Percentiles rank a stretch among this genome's conserved stretches.
These are phyloP conservation scores for Linum usitatissimum DNA, from an alignment of 345 rosid genomes.

Conservation along the genomic window DNA sequence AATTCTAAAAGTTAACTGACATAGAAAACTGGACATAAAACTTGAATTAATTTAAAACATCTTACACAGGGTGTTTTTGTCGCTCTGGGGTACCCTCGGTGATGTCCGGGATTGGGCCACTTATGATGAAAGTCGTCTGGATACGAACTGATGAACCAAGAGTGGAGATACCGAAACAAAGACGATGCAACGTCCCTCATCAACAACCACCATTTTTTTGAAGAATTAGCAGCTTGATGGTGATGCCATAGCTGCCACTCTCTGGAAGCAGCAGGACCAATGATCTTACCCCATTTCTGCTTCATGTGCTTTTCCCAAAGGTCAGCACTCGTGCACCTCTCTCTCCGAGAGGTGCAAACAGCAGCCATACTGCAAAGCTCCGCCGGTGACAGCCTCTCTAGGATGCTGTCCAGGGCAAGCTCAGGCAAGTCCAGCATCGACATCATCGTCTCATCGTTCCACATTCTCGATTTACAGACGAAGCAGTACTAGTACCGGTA, in stretches of 20 bases:
- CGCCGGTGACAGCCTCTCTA: conserved; percentile 71
- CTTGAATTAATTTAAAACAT: no score
- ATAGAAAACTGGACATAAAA: conserved; percentile 25
- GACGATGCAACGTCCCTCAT: no score
- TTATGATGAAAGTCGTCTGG: no score
- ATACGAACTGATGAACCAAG: no score
- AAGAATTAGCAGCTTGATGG: conserved; percentile 34
- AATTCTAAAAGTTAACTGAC: conserved; percentile 16
- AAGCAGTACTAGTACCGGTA: conserved; percentile 14
- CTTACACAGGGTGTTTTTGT: no score
- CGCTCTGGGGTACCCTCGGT: no score
- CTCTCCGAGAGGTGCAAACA: conserved; percentile 61
- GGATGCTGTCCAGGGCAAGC: conserved; percentile 60
- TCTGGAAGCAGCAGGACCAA: conserved; percentile 63
- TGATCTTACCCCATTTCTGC: conserved; percentile 62
- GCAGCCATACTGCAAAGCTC: conserved; percentile 68
- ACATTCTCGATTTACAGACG: conserved; percentile 5
- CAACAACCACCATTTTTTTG: conserved; percentile 18
- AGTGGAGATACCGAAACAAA: no score
- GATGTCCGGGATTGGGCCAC: no score
- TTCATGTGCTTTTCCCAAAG: conserved; percentile 72
- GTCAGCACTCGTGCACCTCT: conserved; percentile 60
- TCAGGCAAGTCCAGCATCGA: conserved; percentile 83
- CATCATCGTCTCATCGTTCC: conserved; percentile 22
- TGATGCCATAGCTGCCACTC: conserved; percentile 47